Base-by-base conservation (phyloP, 495 filamentous ascomycete genomes). In the Pyrenopolyporus hunteri region DNA sequence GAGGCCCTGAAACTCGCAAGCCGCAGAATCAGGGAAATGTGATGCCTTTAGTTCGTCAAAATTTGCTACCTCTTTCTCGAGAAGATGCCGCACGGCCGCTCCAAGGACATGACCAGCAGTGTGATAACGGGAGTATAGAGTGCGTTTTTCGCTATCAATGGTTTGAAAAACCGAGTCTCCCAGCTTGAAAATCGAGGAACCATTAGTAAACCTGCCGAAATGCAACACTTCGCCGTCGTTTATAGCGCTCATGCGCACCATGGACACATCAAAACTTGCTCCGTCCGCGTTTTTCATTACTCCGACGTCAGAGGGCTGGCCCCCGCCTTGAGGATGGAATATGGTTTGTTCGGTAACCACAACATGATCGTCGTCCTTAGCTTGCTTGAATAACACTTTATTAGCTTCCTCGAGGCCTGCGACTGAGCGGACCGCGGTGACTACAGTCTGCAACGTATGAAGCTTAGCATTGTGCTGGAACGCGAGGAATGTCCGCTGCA, bases 251-350 rank as follows among this genome's bases (percentile, higher is more conserved):
- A 76, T 76, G 43, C 84, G 84, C 16, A 82, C 84, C 9, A 76
- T 70, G 2, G 69, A 72, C 22, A 87, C 84, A 11, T 72, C 57
- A 65, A 85, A 86, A 32, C 42, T 68, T 4, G 60, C 28, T 1
- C 66, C 61, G 32, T 66, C 53, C 14, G 44, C 6, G 28, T 58
- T 51, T 37, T 56, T 75, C 52, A 88, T 85, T n/a, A 52, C 54
- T 29, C 86, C 86, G 28, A 72, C 74, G 48, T 89, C 86, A 6
- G 78, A 82, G 23, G 86, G 86, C 63, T 89, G 86, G 28, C 86
- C 86, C 33, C 86, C 86, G 4, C 86, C 86, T 70, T 89, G 85
- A 2, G 83, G 79, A 45, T 88, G 82, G 70, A 89, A 89, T 58
- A 88, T 85, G n/a, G 86, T 89, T 20, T 78, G 31, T 11, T 78